Evolutionary conservation across 106 monocot genomes (phyloP).

Genomic region (Chionographis japonica): DNA sequence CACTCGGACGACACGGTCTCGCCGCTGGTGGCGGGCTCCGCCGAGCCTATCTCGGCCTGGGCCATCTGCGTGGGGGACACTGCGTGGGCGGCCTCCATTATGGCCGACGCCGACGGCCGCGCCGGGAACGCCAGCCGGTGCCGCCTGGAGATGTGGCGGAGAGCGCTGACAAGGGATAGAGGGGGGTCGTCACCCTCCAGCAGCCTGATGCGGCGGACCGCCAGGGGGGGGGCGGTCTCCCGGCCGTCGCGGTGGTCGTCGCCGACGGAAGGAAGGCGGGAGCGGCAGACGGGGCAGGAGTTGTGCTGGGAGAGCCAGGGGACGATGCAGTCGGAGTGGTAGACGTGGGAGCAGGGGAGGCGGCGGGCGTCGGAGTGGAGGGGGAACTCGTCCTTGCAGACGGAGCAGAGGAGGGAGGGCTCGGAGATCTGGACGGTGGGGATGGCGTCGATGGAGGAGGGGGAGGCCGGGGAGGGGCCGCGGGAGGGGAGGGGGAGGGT

Average conservation of each 20-base stretch:
- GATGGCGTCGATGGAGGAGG: constrained; percentile 43
- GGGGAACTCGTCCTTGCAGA: constrained; percentile 74
- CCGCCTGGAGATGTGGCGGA: constrained; percentile 6
- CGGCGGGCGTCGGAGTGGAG: constrained; percentile 24
- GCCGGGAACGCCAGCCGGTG: not conserved
- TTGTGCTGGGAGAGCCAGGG: constrained; percentile 61
- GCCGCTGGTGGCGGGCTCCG: constrained; percentile 22
- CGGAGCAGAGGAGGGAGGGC: constrained; percentile 36
- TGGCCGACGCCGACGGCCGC: not conserved
- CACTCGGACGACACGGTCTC: constrained; percentile 32
- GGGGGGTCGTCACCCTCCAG: too few species aligned
- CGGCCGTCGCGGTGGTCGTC: not conserved
- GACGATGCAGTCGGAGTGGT: constrained; percentile 71
- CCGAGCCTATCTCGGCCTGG: constrained; percentile 22
- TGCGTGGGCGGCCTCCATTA: not conserved
- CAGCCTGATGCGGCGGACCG: too few species aligned
- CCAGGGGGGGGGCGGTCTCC: not conserved
- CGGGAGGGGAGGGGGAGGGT: not conserved
- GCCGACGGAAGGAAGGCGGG: not conserved
- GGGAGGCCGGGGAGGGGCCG: constrained; percentile 12
- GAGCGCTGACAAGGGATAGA: not conserved
- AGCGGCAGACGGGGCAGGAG: constrained; percentile 78
- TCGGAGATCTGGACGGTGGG: constrained; percentile 48
- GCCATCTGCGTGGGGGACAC: constrained; percentile 24
- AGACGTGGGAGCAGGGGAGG: constrained; percentile 65